Evolutionary conservation across 2,329 filamentous ascomycete genomes (phyloP).

Genomic region (Ophiostoma populinum): DNA sequence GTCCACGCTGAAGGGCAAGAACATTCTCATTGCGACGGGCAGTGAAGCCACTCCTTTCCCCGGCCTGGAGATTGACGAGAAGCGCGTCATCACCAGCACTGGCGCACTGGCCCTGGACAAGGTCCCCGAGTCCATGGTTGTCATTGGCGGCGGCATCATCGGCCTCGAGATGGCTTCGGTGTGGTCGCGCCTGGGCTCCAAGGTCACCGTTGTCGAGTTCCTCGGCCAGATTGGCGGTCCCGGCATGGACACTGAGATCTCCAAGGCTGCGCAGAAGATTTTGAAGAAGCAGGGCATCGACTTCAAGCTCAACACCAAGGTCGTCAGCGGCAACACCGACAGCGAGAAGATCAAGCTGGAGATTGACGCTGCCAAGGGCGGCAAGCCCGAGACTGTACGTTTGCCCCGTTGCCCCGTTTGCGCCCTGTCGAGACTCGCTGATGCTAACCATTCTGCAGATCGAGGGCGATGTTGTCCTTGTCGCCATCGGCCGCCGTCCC

Average conservation of each 20-base stretch:
- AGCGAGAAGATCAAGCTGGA: constrained; percentile 66
- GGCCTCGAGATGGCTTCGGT: constrained; percentile 97
- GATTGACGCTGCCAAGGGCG: constrained; percentile 85
- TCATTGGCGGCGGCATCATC: constrained; percentile 97
- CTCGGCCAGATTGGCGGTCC: constrained; percentile 91
- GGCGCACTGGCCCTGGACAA: constrained; percentile 78
- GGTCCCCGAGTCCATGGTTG: constrained; percentile 90
- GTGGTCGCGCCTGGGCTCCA: constrained; percentile 82
- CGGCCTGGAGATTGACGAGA: constrained; percentile 88
- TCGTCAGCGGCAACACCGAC: constrained; percentile 64
- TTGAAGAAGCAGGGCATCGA: constrained; percentile 93
- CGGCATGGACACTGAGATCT: constrained; percentile 89
- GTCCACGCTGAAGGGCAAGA: constrained; percentile 75
- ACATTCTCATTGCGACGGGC: constrained; percentile 94
- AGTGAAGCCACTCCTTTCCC: constrained; percentile 94
- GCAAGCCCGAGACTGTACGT: constrained; percentile 76
- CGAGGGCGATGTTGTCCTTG: constrained; percentile 86
- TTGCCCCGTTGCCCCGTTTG: constrained; percentile 5
- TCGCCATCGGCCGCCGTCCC: constrained; percentile 88
- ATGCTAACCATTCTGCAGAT: constrained; percentile 32
- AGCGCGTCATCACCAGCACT: constrained; percentile 92
- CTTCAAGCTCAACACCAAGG: constrained; percentile 97
- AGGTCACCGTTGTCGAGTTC: constrained; percentile 97
- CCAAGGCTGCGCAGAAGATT: constrained; percentile 83
- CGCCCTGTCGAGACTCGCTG: too few relatives aligned